Conservation (phyloP, 352 stramenopile species). For the Chrysophaeum taylorii region DNA sequence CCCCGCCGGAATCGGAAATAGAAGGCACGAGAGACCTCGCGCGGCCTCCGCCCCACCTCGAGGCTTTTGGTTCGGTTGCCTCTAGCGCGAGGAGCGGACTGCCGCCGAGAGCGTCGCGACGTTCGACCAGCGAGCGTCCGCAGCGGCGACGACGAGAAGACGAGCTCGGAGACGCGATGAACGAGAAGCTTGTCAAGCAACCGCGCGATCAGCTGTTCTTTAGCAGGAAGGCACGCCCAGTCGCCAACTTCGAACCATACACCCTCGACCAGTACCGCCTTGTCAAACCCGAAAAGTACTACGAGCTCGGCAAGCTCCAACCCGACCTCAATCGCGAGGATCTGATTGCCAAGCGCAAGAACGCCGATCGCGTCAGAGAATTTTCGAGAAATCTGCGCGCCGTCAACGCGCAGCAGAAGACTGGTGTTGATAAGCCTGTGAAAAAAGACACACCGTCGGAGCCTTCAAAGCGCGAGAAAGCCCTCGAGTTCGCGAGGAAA, state of each 20-base stretch:
- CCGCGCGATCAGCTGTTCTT: slow-evolving; percentile 43
- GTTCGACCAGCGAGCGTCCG: no score
- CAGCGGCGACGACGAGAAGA: no score
- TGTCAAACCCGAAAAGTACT: slow-evolving; percentile 63
- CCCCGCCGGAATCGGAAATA: no score
- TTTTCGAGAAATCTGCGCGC: slow-evolving; percentile 61
- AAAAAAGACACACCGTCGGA: no score
- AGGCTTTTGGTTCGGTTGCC: no score
- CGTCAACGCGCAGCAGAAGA: slow-evolving; percentile 44
- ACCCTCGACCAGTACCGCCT: slow-evolving; percentile 71
- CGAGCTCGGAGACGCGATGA: background rate
- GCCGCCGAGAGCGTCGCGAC: no score
- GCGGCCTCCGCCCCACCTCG: no score
- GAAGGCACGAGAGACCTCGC: no score
- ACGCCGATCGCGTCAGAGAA: slow-evolving; percentile 60
- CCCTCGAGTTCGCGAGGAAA: background rate
- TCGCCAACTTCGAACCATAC: slow-evolving; percentile 60
- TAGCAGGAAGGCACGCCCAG: slow-evolving; percentile 51
- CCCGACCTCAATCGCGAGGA: slow-evolving; percentile 65
- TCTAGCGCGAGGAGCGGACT: no score
- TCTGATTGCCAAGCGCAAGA: slow-evolving; percentile 60
- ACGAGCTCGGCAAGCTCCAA: slow-evolving; percentile 71
- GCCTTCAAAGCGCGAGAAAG: slow-evolving; percentile 48
- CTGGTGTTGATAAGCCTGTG: no score
- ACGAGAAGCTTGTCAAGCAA: slow-evolving; percentile 7